Evolutionary conservation across 2,329 filamentous ascomycete genomes (phyloP).

Genomic region (Pochonia chlamydosporia): DNA sequence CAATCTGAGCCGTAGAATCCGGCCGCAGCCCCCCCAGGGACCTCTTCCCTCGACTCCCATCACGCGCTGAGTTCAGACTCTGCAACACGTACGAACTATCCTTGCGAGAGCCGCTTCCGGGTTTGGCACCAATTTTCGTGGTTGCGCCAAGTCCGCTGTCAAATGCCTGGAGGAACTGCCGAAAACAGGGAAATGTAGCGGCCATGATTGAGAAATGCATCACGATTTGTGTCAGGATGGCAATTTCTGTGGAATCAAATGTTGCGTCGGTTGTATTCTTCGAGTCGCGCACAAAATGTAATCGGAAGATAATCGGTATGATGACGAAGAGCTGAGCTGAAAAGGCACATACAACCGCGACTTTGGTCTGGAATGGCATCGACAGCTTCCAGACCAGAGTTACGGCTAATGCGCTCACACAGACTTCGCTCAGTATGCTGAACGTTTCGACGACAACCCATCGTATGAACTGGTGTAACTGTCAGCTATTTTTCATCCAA

Average conservation of each 20-base stretch:
- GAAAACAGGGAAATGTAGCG: constrained; percentile 15
- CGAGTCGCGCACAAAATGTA: constrained; percentile 5
- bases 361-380: constrained; percentile 11
- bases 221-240: constrained; percentile 12
- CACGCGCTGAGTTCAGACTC: constrained; percentile 1
- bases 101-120: constrained; percentile 5
- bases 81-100: constrained; percentile 9
- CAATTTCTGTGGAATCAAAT: constrained; percentile 3
- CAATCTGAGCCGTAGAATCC: constrained; percentile 3
- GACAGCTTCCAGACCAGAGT: constrained; percentile 11
- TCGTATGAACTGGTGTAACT: constrained; percentile 7
- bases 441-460: constrained; percentile 10
- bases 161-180: constrained; percentile 14
- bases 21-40: constrained; percentile 1
- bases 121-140: constrained; percentile 11
- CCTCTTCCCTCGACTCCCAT: not conserved
- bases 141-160: constrained; percentile 12
- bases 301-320: constrained; percentile 10
- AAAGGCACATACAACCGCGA: constrained; percentile 13
- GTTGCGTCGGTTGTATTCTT: not conserved
- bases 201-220: constrained; percentile 16
- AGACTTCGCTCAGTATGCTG: constrained; percentile 11
- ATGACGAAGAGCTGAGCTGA: constrained; percentile 14
- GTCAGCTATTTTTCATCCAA: not conserved
- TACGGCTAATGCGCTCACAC: constrained; percentile 11